Conservation (phyloP, 2,329 filamentous ascomycete species). For the Epichloe gansuensis region DNA sequence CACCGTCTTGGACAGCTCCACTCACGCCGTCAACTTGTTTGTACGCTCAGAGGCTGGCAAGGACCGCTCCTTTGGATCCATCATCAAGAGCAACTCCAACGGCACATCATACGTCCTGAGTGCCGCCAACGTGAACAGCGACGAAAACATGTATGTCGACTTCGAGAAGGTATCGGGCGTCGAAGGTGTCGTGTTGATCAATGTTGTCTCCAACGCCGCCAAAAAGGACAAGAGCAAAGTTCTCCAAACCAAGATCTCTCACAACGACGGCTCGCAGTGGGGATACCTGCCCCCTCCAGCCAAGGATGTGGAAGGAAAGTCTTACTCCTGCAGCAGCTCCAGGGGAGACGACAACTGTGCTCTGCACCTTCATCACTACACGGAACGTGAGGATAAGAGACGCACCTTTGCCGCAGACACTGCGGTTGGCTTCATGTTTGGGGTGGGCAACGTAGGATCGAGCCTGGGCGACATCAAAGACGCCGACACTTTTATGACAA, state of each 20-base stretch:
- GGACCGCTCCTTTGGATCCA: constrained; percentile 63
- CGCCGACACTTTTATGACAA: constrained; percentile 80
- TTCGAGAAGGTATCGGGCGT: constrained; percentile 92
- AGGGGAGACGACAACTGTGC: constrained; percentile 57
- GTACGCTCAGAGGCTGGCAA: constrained; percentile 60
- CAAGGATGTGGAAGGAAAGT: constrained; percentile 57
- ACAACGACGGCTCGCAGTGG: constrained; percentile 93
- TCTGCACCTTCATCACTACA: constrained; percentile 90
- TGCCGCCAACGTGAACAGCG: constrained; percentile 67
- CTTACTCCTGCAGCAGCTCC: constrained; percentile 52
- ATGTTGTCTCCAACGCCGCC: constrained; percentile 64
- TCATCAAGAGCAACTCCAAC: constrained; percentile 98
- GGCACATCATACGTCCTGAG: constrained; percentile 89
- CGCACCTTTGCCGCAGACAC: constrained; percentile 82
- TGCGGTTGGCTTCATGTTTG: constrained; percentile 84
- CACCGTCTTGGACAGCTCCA: constrained; percentile 88
- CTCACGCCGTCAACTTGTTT: constrained; percentile 87
- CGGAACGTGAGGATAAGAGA: constrained; percentile 67
- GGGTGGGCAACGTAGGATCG: constrained; percentile 75
- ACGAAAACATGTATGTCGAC: constrained; percentile 68
- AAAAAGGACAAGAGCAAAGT: constrained; percentile 69
- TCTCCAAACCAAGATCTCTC: constrained; percentile 82
- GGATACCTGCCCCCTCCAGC: constrained; percentile 57
- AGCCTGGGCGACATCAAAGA: constrained; percentile 53
- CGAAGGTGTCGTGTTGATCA: constrained; percentile 81